Evolutionary conservation across 1,284 basidiomycete genomes (phyloP), one percentile per base, ranked within the genome.

Genomic region (Naganishia cerealis): DNA sequence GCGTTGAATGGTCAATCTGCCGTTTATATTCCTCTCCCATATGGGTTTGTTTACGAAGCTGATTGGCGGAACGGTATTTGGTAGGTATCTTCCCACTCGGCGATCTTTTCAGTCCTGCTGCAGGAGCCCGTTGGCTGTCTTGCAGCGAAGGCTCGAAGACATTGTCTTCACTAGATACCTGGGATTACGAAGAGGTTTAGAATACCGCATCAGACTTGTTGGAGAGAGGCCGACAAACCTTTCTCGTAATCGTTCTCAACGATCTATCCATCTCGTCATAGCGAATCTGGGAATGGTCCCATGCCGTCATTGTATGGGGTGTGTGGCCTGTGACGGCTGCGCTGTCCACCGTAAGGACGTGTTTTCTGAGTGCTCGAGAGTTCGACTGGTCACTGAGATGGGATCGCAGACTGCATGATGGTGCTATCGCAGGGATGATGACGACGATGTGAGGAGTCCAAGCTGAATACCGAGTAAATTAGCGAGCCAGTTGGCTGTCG

Each of bases 151-250:
- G 26, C 33, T 63, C 50, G 13, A 52, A 63, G 8, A 57, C 18
- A 43, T 66, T 66, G 18, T 57, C 63, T 8, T 46, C 63, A 40
- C 24, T 57, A 3, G 63, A 66, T 10, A 66, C 63, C 63, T 66
- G 24, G 13, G 36, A 16, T 24, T 33, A 36, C 16, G 12, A 18
- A 33, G 33, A 21, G 18, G 16, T 36, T 33, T 6, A 33, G 29
- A 38, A 38, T 8, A 42, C 0, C 6, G 3, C 16, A 12, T 42
- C 4, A 66, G 54, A 13, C 12, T 13, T 13, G 9, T 24, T 10
- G n/a, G 5, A 24, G 6, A 18, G n/a, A 18, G 29, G 26, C n/a
- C 38, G 5, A 54, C 66, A 10, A 13, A 68, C 67, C 67, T 68
- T 68, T 57, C 55, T 63, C 5, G 59, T 65, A 39, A 68, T 68